Evolutionary conservation across 768 basidiomycete genomes (phyloP).

Genomic region (Mycena kentingensis): DNA sequence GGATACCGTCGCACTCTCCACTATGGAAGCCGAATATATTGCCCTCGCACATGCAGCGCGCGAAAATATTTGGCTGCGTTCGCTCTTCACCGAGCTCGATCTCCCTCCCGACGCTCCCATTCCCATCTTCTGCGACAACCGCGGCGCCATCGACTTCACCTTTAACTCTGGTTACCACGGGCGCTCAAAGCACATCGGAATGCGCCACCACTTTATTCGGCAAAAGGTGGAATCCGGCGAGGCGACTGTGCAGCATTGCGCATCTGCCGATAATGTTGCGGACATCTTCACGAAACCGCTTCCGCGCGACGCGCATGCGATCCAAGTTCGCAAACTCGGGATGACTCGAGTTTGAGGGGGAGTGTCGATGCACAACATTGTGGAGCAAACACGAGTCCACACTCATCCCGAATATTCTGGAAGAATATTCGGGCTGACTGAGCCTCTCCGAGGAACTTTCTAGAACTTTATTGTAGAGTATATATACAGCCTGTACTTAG

Average conservation of each 20-base stretch:
- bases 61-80: conserved; percentile 33
- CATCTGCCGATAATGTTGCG: conserved; percentile 26
- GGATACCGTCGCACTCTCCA: conserved; percentile 32
- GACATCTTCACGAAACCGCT: conserved; percentile 32
- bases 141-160: no score
- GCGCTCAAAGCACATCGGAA: conserved; percentile 35
- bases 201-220: conserved; percentile 32
- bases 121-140: conserved; percentile 30
- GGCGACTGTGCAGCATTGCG: conserved; percentile 1
- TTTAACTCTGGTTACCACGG: conserved; percentile 27
- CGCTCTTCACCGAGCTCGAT: conserved; percentile 15
- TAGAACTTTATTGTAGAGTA: no score
- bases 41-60: conserved; percentile 29
- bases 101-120: neutral
- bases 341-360: no score
- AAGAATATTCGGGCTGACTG: no score
- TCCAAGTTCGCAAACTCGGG: no score
- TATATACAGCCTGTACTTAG: no score
- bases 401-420: no score
- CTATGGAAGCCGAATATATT: conserved; percentile 40
- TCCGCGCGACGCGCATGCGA: no score
- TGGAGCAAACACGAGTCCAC: no score
- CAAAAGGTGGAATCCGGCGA: conserved; percentile 18
- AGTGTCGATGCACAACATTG: no score
- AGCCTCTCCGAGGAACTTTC: no score